Conservation (phyloP, 257 asterid species). For the Thymus mandschuricus region DNA sequence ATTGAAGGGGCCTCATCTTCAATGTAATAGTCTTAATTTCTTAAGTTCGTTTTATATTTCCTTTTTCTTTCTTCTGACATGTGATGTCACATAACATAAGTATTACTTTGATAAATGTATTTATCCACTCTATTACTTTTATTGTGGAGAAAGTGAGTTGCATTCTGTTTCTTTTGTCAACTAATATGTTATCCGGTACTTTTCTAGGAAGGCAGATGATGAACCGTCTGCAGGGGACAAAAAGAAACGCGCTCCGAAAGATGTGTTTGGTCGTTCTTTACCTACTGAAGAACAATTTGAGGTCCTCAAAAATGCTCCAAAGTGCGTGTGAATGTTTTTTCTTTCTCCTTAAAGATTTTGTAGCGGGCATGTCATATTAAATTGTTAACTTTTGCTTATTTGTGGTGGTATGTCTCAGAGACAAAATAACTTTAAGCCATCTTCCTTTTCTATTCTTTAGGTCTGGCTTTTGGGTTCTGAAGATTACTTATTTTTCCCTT, state of each 20-base stretch:
- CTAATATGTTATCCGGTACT: slow-evolving; percentile 24
- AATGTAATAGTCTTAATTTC: slow-evolving; percentile 44
- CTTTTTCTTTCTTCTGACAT: background rate
- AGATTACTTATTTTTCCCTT: slow-evolving; percentile 12
- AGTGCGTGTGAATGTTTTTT: slow-evolving; percentile 43
- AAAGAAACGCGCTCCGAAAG: slow-evolving; percentile 83
- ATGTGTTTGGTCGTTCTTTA: slow-evolving; percentile 84
- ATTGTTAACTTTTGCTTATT: slow-evolving; percentile 5
- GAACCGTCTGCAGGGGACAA: slow-evolving; percentile 54
- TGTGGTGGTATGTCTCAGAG: slow-evolving; percentile 16
- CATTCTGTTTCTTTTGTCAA: slow-evolving; percentile 15
- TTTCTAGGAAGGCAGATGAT: slow-evolving; percentile 56
- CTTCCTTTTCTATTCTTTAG: background rate
- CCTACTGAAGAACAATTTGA: slow-evolving; percentile 98
- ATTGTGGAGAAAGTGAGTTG: background rate
- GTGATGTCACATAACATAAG: background rate
- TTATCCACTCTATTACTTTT: background rate
- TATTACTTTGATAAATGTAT: slow-evolving; percentile 7
- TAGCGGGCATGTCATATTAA: background rate
- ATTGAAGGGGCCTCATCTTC: slow-evolving; percentile 55
- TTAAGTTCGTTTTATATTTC: slow-evolving; percentile 6
- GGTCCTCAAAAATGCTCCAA: slow-evolving; percentile 95
- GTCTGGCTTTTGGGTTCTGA: background rate
- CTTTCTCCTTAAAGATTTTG: background rate
- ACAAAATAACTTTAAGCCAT: background rate